Percentiles rank a stretch among this genome's conserved stretches.
phyloP scores from a whole-genome alignment of 805 yeast species.

The Ogataea trehaloabstinens region DNA sequence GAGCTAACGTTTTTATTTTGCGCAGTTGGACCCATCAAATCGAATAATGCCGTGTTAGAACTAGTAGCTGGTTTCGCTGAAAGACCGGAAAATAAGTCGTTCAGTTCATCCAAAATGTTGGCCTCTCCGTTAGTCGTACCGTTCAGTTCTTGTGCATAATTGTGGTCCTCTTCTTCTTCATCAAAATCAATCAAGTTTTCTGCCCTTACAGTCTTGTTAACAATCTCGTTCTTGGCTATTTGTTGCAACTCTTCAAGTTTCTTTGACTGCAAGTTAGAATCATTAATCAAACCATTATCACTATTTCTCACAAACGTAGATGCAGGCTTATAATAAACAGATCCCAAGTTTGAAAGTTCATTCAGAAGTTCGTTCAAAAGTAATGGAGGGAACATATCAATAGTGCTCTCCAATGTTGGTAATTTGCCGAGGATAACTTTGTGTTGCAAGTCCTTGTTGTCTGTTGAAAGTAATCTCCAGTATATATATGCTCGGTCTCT shows the following conservation, averaged over 20 bases:
- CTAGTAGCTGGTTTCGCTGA: conserved; percentile 24
- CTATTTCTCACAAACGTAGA: conserved; percentile 46
- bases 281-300: conserved; percentile 19
- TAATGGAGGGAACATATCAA: conserved; percentile 67
- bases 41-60: conserved; percentile 12
- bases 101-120: conserved; percentile 67
- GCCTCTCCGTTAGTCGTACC: conserved; percentile 28
- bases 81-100: conserved; percentile 57
- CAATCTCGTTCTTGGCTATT: conserved; percentile 74
- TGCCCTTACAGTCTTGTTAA: conserved; percentile 54
- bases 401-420: conserved; percentile 71
- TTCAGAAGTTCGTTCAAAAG: conserved; percentile 63
- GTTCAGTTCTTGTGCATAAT: conserved; percentile 6
- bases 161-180: conserved; percentile 46
- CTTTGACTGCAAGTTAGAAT: conserved; percentile 38
- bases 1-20: too few species aligned
- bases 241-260: conserved; percentile 76
- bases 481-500: conserved; percentile 77
- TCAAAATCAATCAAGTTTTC: conserved; percentile 87
- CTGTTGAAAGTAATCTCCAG: conserved; percentile 69
- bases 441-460: conserved; percentile 41
- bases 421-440: conserved; percentile 57
- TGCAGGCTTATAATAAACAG: conserved; percentile 86
- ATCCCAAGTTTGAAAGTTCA: conserved; percentile 83
- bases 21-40: too few species aligned